phyloP scores from a whole-genome alignment of 2,329 filamentous ascomycete species.

The Cercospora sp. region DNA sequence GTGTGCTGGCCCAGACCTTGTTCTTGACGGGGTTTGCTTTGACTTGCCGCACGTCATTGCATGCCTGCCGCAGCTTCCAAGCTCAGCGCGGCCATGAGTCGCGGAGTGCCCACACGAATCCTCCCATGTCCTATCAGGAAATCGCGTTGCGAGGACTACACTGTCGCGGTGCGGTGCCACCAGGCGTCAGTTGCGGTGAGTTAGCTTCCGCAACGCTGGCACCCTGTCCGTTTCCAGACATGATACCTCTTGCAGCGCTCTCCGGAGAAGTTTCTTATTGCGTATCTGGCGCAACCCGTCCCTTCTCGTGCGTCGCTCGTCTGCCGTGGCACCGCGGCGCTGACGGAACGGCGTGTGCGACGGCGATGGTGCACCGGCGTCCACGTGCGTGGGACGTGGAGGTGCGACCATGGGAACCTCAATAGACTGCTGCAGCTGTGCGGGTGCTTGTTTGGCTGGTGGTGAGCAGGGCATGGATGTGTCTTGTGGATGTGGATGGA shows the following conservation, averaged over 20 bases:
- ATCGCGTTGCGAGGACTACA: neutral
- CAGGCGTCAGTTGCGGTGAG: neutral
- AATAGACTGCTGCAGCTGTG: neutral
- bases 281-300: neutral
- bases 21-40: neutral
- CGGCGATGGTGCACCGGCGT: neutral
- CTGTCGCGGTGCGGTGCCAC: constrained; percentile 3
- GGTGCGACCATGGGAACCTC: neutral
- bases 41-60: constrained; percentile 3
- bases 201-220: neutral
- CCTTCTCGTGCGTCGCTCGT: neutral
- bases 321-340: neutral
- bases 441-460: neutral
- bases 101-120: neutral
- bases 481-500: constrained; percentile 4
- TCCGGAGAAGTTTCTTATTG: neutral
- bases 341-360: neutral
- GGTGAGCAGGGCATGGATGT: neutral
- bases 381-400: constrained; percentile 1
- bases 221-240: neutral
- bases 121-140: neutral
- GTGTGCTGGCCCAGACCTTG: constrained; percentile 3
- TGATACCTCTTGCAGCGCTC: neutral
- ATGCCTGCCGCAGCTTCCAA: neutral
- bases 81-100: neutral